These are phyloP conservation scores for Pseudogymnoascus sp. DNA, from an alignment of 2,329 filamentous ascomycete species.

Conservation along the genomic window DNA sequence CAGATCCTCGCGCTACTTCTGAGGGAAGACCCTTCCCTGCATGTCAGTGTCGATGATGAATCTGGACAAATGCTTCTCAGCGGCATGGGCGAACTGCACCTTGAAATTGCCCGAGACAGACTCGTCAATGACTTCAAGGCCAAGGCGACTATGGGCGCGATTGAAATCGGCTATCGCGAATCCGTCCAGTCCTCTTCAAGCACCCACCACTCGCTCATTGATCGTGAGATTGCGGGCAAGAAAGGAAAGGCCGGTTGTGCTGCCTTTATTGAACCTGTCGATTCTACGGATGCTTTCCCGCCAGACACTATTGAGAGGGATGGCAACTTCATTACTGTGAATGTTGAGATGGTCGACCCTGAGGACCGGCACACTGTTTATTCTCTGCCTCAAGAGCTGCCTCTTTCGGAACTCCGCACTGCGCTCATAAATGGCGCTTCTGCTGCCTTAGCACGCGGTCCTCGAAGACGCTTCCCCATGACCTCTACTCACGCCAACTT, in stretches of 20 bases:
- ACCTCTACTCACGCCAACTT: constrained; percentile 66
- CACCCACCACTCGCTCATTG: constrained; percentile 56
- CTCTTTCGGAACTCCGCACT: constrained; percentile 38
- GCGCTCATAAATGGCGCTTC: constrained; percentile 69
- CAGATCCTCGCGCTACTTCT: constrained; percentile 69
- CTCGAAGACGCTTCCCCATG: constrained; percentile 69
- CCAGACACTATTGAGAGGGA: constrained; percentile 47
- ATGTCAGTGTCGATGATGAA: constrained; percentile 77
- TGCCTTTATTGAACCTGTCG: constrained; percentile 55
- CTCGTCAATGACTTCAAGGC: constrained; percentile 83
- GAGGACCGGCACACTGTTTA: constrained; percentile 33
- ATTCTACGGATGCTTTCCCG: constrained; percentile 31
- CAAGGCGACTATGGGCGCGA: constrained; percentile 75
- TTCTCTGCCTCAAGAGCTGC: constrained; percentile 45
- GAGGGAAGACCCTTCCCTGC: constrained; percentile 84
- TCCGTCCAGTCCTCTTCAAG: constrained; percentile 52
- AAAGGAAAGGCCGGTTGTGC: constrained; percentile 68
- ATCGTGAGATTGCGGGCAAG: constrained; percentile 73
- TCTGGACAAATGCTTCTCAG: constrained; percentile 88
- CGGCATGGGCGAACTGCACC: constrained; percentile 92
- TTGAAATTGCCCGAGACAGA: constrained; percentile 85
- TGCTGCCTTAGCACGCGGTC: constrained; percentile 77
- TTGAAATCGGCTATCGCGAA: constrained; percentile 94
- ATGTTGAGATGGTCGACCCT: constrained; percentile 33
- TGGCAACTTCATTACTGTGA: constrained; percentile 59